Base-by-base conservation (phyloP, 257 asterid species). In the Rehmannia glutinosa region DNA sequence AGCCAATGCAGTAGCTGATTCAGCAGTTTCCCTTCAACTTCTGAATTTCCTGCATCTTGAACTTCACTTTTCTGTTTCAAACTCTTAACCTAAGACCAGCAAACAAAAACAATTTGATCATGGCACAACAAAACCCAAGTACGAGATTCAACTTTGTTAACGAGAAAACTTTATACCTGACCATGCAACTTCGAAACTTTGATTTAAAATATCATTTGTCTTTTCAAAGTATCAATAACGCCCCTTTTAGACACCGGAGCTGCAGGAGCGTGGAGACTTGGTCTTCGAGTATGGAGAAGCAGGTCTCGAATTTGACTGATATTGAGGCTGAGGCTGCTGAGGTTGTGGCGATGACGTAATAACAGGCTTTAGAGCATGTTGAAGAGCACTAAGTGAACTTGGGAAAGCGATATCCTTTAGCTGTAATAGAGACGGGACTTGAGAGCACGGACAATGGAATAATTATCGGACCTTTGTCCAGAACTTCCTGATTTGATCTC, bases 341-440 rank as follows among this genome's bases (percentile, higher is more conserved):
- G 72, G 63, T 50, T 60, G 81, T 57, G 89, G 80, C 11, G 82
- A 12, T 38, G 83, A 54, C 2, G 85, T 76, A 17, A 46, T 62
- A 23, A 73, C 84, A 4, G 99, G 97, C 77, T 83, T 94, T 64
- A 88, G 75, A 45, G 96, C 97, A 69, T 69, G 63, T 17, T 88
- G 99, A 67, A 91, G 84, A 36, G 96, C 97, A 56, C 99, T 88
- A 7, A 94, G 90, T 19, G 99, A 91, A 76, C 96, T 88, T 0
- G 99, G 97, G 73, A 94, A 94, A 49, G 97, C 88, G 30, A 91
- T 66, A 71, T 94, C 99, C 82, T 87, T 94, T 6, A 94, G 77
- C 71, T 91, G 97, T 68, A 84, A 78, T 60, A 85, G 86, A 41
- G 91, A 83, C 0, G 99, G 99, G 72, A 94, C 97, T 77, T 94